These are phyloP conservation scores for Cardamine resedifolia DNA, from an alignment of 345 rosid genomes.

Conservation along the genomic window DNA sequence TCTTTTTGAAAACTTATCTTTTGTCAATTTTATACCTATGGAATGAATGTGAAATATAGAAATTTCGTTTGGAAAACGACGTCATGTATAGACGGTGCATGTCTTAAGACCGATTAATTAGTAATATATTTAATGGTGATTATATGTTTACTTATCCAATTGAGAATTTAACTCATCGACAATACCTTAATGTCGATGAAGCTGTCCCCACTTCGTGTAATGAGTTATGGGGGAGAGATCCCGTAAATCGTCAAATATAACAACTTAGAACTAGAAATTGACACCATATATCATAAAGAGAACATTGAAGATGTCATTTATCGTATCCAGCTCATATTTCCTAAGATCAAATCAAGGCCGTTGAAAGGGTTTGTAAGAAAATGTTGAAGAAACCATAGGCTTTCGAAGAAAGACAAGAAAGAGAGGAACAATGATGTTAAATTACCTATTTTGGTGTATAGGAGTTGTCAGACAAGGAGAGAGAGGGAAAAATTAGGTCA, in stretches of 20 bases:
- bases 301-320: slow-evolving; percentile 24
- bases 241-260: slow-evolving; percentile 30
- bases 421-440: slow-evolving; percentile 28
- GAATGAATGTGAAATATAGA: slow-evolving; percentile 14
- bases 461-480: slow-evolving; percentile 26
- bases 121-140: slow-evolving; percentile 12
- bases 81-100: slow-evolving; percentile 16
- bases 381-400: slow-evolving; percentile 23
- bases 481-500: slow-evolving; percentile 27
- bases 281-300: slow-evolving; percentile 10
- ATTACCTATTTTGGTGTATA: slow-evolving; percentile 38
- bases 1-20: slow-evolving; percentile 4
- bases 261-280: slow-evolving; percentile 20
- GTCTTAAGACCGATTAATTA: background rate
- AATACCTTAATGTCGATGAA: slow-evolving; percentile 37
- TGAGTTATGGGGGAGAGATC: slow-evolving; percentile 40
- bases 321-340: slow-evolving; percentile 35
- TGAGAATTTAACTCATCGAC: slow-evolving; percentile 23
- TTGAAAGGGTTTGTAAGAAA: slow-evolving; percentile 3
- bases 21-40: slow-evolving; percentile 8
- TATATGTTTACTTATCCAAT: slow-evolving; percentile 26
- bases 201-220: slow-evolving; percentile 36
- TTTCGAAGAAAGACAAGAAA: slow-evolving; percentile 37
- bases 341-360: slow-evolving; percentile 35
- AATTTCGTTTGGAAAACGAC: slow-evolving; percentile 17